Percentiles rank a stretch among this genome's conserved stretches.
Evolutionary conservation across 2,329 filamentous ascomycete species (phyloP).

Genomic region (Penicillium sclerotiorum): DNA sequence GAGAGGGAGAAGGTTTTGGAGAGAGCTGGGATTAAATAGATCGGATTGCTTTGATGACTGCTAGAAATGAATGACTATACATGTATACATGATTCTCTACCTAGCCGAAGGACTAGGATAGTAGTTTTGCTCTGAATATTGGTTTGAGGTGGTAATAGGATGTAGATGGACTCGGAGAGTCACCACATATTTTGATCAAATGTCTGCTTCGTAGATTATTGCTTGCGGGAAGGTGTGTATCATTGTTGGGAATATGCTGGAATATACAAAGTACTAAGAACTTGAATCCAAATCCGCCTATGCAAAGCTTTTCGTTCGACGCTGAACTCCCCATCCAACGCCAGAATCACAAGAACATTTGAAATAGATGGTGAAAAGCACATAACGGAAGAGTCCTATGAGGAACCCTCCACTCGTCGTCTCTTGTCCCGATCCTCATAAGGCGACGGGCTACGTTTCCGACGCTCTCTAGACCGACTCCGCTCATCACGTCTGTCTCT

Average conservation of each 20-base stretch:
- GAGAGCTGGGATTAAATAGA: conserved; percentile 56
- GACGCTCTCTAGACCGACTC: conserved; percentile 51
- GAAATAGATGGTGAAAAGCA: background rate
- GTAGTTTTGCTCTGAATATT: too few relatives aligned
- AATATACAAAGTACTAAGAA: background rate
- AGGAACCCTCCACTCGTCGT: conserved; percentile 37
- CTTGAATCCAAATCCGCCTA: background rate
- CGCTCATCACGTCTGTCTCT: conserved; percentile 44
- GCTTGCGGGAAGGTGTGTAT: too few relatives aligned
- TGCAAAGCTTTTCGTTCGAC: background rate
- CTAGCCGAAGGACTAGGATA: too few relatives aligned
- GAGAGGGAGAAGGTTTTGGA: conserved; percentile 85
- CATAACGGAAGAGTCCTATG: conserved; percentile 6
- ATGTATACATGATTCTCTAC: background rate
- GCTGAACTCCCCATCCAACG: background rate
- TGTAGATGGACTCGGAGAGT: too few relatives aligned
- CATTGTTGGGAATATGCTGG: background rate
- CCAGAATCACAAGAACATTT: background rate
- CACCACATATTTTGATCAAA: too few relatives aligned
- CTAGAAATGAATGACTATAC: background rate
- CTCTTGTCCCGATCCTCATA: conserved; percentile 47
- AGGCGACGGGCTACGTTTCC: conserved; percentile 47
- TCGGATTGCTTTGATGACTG: background rate
- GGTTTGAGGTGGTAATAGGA: too few relatives aligned
- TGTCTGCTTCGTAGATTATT: too few relatives aligned